Conservation (phyloP, 1,139 yeast genomes). For the Arxiozyma slooffiae region DNA sequence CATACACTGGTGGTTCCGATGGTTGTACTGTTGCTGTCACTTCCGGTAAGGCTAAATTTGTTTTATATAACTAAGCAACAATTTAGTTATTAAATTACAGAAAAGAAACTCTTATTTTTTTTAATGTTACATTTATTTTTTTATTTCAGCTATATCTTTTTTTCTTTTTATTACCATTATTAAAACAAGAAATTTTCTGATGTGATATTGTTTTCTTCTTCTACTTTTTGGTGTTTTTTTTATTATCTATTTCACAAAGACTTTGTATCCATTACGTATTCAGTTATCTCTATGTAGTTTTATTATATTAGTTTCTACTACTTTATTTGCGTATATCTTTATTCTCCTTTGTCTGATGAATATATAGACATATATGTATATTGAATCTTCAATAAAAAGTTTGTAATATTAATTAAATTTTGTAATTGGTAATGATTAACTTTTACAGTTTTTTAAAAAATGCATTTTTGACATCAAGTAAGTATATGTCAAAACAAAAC, state of each 20-base stretch:
- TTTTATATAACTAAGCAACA: slow-evolving; percentile 37
- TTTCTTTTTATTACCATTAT: background rate
- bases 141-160: background rate
- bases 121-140: background rate
- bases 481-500: background rate
- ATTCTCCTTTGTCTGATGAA: background rate
- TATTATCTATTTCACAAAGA: background rate
- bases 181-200: background rate
- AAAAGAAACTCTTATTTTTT: background rate
- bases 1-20: slow-evolving; percentile 56
- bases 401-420: background rate
- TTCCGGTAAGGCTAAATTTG: slow-evolving; percentile 58
- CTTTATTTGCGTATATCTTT: background rate
- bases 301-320: background rate
- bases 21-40: slow-evolving; percentile 73
- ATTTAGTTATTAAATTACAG: background rate
- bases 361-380: background rate
- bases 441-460: background rate
- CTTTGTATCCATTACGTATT: background rate
- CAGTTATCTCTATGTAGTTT: background rate
- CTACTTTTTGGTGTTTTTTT: background rate
- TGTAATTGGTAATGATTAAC: background rate
- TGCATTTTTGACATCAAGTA: background rate
- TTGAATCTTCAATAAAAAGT: background rate
- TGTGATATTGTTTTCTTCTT: background rate